These are phyloP conservation scores for Acanthamoeba royreba DNA, from an alignment of 208 protist genomes.

Conservation along the genomic window DNA sequence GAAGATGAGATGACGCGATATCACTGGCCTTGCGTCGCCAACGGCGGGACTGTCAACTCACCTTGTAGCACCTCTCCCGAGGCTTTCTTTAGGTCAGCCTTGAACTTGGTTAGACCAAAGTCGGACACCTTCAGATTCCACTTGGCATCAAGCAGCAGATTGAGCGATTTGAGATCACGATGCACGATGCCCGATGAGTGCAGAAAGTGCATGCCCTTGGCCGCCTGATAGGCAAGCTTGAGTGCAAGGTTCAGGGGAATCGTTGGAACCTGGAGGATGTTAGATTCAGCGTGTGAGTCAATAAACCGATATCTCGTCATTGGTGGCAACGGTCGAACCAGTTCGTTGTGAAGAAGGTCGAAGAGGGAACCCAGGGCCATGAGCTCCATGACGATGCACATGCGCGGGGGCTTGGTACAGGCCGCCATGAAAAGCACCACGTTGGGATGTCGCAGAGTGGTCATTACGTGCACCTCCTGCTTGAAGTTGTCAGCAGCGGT, in stretches of 20 bases:
- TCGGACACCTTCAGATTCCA: conserved; percentile 47
- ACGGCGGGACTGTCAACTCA: not conserved
- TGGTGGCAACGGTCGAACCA: too few species aligned
- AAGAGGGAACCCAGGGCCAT: not conserved
- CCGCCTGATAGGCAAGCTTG: not conserved
- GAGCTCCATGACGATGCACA: conserved; percentile 23
- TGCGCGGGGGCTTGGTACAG: not conserved
- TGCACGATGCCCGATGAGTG: not conserved
- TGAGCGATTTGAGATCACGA: not conserved
- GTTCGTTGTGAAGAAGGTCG: not conserved
- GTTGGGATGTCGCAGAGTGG: not conserved
- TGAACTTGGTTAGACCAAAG: conserved; percentile 43
- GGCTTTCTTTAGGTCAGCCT: not conserved
- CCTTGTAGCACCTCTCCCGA: not conserved
- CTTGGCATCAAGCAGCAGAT: conserved; percentile 31
- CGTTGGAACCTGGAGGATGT: too few species aligned
- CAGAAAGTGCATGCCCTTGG: not conserved
- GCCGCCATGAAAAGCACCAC: conserved; percentile 28
- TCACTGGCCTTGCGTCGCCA: not conserved
- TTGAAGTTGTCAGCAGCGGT: not conserved
- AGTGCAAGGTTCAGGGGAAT: not conserved
- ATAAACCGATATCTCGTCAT: too few species aligned
- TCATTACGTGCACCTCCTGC: conserved; percentile 24
- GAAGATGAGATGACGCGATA: not conserved
- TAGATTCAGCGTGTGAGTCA: too few species aligned